phyloP scores from a whole-genome alignment of 73 alveolate genomes.

The Diophrys sp. region DNA sequence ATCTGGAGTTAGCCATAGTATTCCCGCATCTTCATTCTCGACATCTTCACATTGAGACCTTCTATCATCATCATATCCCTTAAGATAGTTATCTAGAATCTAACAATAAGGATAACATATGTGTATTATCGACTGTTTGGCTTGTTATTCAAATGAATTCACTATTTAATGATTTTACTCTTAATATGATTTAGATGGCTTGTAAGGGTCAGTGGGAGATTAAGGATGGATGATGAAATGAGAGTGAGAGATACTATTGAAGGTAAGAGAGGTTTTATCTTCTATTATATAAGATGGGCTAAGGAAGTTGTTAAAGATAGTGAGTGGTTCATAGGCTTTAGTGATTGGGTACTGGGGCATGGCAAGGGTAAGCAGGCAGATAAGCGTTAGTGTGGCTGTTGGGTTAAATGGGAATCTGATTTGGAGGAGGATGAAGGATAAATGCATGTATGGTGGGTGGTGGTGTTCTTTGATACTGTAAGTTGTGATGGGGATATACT shows the following conservation, averaged over 20 bases:
- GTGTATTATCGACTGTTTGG: constrained; percentile 57
- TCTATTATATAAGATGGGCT: constrained; percentile 7
- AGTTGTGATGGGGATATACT: no score
- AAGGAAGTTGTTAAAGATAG: constrained; percentile 55
- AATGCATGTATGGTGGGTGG: no score
- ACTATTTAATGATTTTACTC: no score
- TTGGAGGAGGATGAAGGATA: no score
- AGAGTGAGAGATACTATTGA: constrained; percentile 42
- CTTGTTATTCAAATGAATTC: no score
- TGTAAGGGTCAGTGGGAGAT: constrained; percentile 22
- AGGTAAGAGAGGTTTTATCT: constrained; percentile 13
- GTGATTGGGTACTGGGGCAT: constrained; percentile 12
- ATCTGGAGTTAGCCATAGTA: constrained; percentile 30
- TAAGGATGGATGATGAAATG: constrained; percentile 25
- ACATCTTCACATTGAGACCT: constrained; percentile 39
- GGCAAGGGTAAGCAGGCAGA: constrained; percentile 15
- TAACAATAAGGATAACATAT: constrained; percentile 59
- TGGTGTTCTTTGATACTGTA: no score
- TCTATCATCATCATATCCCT: constrained; percentile 43
- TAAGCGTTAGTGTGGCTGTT: constrained; percentile 20
- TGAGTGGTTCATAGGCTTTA: constrained; percentile 24
- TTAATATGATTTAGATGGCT: no score
- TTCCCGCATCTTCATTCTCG: constrained; percentile 19
- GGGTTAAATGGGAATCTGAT: no score
- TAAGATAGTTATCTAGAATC: constrained; percentile 15